These are phyloP conservation scores for Dictyostelium capitatum DNA, from an alignment of 78 protist species.

Conservation along the genomic window DNA sequence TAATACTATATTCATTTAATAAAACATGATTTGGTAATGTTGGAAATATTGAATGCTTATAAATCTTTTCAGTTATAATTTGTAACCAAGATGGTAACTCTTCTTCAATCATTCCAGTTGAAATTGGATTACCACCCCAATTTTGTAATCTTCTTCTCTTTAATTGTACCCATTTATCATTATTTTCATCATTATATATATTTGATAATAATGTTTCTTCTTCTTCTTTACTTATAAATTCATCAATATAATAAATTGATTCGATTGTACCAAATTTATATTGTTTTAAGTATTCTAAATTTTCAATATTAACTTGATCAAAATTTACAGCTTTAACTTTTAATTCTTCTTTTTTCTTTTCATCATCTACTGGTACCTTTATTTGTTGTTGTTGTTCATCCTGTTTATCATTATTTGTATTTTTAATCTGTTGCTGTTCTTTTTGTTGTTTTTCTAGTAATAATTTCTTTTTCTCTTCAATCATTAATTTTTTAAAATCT, in stretches of 20 bases:
- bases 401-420: not conserved
- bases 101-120: slow-evolving; percentile 60
- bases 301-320: not conserved
- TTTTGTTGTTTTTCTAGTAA: slow-evolving; percentile 18
- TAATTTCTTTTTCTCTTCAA: slow-evolving; percentile 30
- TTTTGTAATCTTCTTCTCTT: slow-evolving; percentile 78
- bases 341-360: not conserved
- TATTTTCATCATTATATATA: slow-evolving; percentile 32
- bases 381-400: not conserved
- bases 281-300: not conserved
- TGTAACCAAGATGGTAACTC: slow-evolving; percentile 60
- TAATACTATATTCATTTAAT: slow-evolving; percentile 48
- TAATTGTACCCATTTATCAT: slow-evolving; percentile 58
- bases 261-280: not conserved
- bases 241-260: slow-evolving; percentile 24
- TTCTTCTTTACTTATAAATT: slow-evolving; percentile 12
- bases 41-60: not conserved
- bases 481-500: slow-evolving; percentile 50
- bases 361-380: no score
- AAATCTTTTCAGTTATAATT: slow-evolving; percentile 1
- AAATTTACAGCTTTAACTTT: not conserved
- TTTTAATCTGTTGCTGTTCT: not conserved
- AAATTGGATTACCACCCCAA: slow-evolving; percentile 79
- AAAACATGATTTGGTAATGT: slow-evolving; percentile 67
- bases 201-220: slow-evolving; percentile 20